Percentiles rank a stretch among this genome's conserved stretches.
These are phyloP conservation scores for Buddleja alternifolia DNA, from an alignment of 257 asterid genomes.

Conservation along the genomic window DNA sequence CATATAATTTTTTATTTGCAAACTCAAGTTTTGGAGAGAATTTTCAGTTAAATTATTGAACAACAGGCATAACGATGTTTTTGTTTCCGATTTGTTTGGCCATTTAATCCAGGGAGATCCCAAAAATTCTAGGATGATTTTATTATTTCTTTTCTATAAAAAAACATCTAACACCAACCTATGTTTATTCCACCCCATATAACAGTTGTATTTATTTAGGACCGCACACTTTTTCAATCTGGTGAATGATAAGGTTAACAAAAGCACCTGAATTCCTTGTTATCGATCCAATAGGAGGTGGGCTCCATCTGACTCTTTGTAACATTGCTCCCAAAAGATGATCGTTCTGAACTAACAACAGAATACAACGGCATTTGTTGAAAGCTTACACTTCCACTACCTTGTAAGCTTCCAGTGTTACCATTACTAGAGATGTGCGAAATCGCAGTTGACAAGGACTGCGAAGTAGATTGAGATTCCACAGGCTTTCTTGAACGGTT, in stretches of 20 bases:
- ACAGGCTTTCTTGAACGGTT: constrained; percentile 93
- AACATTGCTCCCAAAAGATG: constrained; percentile 47
- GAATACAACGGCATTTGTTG: constrained; percentile 55
- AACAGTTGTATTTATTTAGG: no score
- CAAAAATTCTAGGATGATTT: no score
- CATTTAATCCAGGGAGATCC: no score
- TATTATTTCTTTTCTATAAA: no score
- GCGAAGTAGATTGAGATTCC: constrained; percentile 78
- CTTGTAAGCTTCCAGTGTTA: constrained; percentile 48
- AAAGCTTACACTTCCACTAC: constrained; percentile 49
- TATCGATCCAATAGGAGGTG: constrained; percentile 43
- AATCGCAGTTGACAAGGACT: constrained; percentile 52
- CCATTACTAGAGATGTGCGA: constrained; percentile 48
- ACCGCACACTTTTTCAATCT: no score
- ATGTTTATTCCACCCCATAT: no score
- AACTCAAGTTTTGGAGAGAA: background rate
- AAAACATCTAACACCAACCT: no score
- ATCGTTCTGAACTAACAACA: constrained; percentile 44
- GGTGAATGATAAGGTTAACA: background rate
- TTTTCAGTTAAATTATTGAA: background rate
- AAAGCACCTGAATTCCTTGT: constrained; percentile 56
- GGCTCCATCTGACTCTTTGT: constrained; percentile 61
- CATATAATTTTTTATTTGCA: background rate
- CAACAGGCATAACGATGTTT: no score
- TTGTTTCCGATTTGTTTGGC: no score